These are phyloP conservation scores for Paecilomyces sp. DNA, from an alignment of 2,329 filamentous ascomycete genomes.

Conservation along the genomic window DNA sequence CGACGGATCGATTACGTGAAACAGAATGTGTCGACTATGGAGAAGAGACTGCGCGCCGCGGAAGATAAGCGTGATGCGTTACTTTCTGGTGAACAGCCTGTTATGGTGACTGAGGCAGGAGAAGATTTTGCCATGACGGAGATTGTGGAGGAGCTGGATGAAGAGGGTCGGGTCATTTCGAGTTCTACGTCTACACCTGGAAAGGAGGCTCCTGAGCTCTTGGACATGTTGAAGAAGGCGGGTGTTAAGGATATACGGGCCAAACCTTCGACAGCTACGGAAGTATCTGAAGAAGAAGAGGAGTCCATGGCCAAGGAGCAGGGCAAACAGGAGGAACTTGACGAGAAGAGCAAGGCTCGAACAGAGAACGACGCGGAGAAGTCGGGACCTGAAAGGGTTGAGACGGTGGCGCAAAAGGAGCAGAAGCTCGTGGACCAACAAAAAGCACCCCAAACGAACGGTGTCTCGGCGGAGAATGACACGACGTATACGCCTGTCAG, in stretches of 20 bases:
- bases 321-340: background rate
- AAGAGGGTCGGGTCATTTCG: conserved; percentile 76
- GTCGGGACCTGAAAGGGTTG: background rate
- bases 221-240: conserved; percentile 69
- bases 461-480: background rate
- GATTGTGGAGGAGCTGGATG: conserved; percentile 86
- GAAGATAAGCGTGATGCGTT: conserved; percentile 61
- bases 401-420: background rate
- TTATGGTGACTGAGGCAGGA: conserved; percentile 40
- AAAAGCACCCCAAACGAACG: conserved; percentile 3
- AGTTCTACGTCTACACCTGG: conserved; percentile 61
- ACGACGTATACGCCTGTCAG: background rate
- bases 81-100: conserved; percentile 53
- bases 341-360: background rate
- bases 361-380: background rate
- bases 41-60: conserved; percentile 62
- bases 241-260: conserved; percentile 51
- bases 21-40: conserved; percentile 67
- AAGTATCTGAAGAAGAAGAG: conserved; percentile 2
- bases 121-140: conserved; percentile 73
- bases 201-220: conserved; percentile 58
- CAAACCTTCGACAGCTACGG: conserved; percentile 7
- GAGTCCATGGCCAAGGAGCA: background rate
- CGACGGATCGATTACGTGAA: conserved; percentile 84
- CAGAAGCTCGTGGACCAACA: background rate